Conservation (phyloP, 495 filamentous ascomycete species). For the Pyrenula massariospora region DNA sequence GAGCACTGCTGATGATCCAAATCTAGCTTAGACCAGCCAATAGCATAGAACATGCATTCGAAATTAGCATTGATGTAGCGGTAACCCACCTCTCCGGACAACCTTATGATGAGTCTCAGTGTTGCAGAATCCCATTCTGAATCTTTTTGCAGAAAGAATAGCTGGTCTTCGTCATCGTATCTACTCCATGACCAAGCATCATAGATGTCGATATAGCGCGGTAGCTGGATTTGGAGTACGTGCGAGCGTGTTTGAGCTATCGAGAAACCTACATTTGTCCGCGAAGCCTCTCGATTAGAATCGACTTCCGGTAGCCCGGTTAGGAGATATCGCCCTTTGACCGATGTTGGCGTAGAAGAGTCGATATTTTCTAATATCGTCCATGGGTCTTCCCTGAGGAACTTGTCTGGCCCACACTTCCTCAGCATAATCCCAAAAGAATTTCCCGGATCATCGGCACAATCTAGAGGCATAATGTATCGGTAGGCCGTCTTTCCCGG, state of each 20-base stretch:
- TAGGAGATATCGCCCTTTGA: constrained; percentile 1
- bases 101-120: background rate
- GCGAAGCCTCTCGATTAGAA: background rate
- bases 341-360: background rate
- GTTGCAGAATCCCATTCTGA: background rate
- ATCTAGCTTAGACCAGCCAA: constrained; percentile 1
- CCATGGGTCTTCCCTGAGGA: constrained; percentile 1
- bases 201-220: background rate
- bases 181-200: background rate
- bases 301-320: background rate
- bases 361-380: constrained; percentile 1
- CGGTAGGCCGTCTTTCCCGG: background rate
- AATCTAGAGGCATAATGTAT: constrained; percentile 1
- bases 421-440: background rate
- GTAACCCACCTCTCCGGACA: background rate
- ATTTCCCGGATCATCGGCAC: background rate
- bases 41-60: constrained; percentile 1
- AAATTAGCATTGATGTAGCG: background rate
- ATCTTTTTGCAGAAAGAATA: background rate
- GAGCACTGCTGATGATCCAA: background rate
- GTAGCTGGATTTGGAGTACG: background rate
- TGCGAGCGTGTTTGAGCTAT: constrained; percentile 1
- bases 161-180: background rate
- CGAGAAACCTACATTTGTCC: background rate
- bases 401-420: constrained; percentile 1